A percentile compares a stretch with the other conserved stretches of the same genome.
Conservation (phyloP, 2,329 filamentous ascomycete species). For the Byssoonygena ceratinophila region DNA sequence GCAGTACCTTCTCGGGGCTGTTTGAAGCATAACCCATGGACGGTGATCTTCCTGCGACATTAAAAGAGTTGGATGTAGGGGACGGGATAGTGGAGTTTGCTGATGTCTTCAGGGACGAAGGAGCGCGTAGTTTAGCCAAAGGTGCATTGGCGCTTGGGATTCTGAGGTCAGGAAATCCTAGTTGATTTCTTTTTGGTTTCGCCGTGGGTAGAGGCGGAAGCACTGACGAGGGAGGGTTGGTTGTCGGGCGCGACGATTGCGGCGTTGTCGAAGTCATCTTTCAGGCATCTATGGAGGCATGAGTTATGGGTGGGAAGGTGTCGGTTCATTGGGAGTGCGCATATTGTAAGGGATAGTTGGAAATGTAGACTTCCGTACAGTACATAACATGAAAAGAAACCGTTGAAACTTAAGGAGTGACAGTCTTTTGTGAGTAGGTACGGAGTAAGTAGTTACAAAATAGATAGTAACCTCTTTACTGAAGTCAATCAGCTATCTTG, state of each 20-base stretch:
- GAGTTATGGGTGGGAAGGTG: background rate
- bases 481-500: no score
- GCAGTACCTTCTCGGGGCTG: constrained; percentile 56
- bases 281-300: background rate
- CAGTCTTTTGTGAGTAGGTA: background rate
- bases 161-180: constrained; percentile 39
- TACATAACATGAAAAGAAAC: background rate
- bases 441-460: no score
- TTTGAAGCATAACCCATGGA: constrained; percentile 44
- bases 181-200: constrained; percentile 60
- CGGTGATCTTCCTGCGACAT: constrained; percentile 45
- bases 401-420: background rate
- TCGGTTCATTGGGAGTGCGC: background rate
- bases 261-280: constrained; percentile 54
- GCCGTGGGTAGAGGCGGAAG: constrained; percentile 63
- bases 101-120: constrained; percentile 44
- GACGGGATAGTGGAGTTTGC: constrained; percentile 38
- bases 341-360: background rate
- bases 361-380: background rate
- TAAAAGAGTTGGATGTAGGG: constrained; percentile 39
- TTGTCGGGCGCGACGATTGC: constrained; percentile 48
- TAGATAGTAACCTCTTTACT: no score
- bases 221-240: constrained; percentile 60
- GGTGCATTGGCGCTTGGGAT: constrained; percentile 28
- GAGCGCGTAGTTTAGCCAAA: constrained; percentile 48